Conservation (phyloP, 2,329 filamentous ascomycete genomes). For the Colletotrichum lini region DNA sequence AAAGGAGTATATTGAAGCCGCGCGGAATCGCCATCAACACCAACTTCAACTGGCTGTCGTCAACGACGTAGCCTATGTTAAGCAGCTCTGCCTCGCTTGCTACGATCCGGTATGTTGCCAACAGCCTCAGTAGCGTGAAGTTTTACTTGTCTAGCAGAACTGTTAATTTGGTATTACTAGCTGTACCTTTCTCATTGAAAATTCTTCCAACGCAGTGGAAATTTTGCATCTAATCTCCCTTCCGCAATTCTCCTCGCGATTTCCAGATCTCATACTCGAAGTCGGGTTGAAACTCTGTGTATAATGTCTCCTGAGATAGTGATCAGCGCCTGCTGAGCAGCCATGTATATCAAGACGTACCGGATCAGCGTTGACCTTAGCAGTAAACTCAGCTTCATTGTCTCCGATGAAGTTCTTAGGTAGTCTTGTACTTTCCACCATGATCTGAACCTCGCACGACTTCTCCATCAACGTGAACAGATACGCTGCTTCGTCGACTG, state of each 20-base stretch:
- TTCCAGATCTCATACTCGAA: slow-evolving; percentile 52
- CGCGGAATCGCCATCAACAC: slow-evolving; percentile 74
- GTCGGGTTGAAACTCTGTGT: slow-evolving; percentile 54
- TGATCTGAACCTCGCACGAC: slow-evolving; percentile 52
- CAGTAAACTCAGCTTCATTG: slow-evolving; percentile 58
- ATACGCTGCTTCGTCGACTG: slow-evolving; percentile 78
- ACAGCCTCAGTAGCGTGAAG: slow-evolving; percentile 66
- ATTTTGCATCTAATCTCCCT: background rate
- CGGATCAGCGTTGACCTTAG: slow-evolving; percentile 50
- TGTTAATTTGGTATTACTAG: no score
- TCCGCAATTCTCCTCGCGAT: slow-evolving; percentile 45
- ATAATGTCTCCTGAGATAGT: slow-evolving; percentile 48
- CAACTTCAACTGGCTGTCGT: slow-evolving; percentile 70
- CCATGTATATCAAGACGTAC: slow-evolving; percentile 38
- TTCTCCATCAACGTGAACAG: slow-evolving; percentile 63
- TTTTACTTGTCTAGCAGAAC: no score
- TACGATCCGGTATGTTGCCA: slow-evolving; percentile 70
- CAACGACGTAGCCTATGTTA: slow-evolving; percentile 69
- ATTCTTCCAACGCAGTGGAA: no score
- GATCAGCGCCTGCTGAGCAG: slow-evolving; percentile 3
- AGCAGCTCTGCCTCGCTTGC: slow-evolving; percentile 58
- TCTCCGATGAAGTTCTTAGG: slow-evolving; percentile 51
- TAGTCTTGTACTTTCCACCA: slow-evolving; percentile 49
- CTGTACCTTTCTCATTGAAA: no score
- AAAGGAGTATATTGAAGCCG: slow-evolving; percentile 64